Base-by-base conservation (phyloP, 352 stramenopile species). In the Pythium rishiriense region DNA sequence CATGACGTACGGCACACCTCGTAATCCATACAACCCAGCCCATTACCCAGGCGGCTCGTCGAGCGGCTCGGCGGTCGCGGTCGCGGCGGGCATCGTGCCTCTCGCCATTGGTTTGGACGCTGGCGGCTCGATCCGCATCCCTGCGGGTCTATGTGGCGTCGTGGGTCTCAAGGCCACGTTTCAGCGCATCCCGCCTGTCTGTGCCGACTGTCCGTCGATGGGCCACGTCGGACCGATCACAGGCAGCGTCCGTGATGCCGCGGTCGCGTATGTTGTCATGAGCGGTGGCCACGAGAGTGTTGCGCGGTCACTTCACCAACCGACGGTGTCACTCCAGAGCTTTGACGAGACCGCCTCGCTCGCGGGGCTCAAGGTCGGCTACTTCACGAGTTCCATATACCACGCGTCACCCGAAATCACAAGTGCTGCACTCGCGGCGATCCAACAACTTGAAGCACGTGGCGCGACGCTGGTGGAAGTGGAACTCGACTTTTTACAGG, bases 11-110 rank as follows among this genome's bases (percentile, higher is more conserved):
- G 86, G 86, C 37, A 89, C 78, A 1, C 72, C 83, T 14, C 82
- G 75, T 43, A 98, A 97, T 58, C 89, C 94, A 31, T 92, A 97
- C 68, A 89, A 96, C 64, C 70, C 74, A 0, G 72, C 82, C 37
- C 79, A 89, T 59, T 96, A 96, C 72, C 84, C 87, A 35, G 94
- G 92, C 61, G 94, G 94, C n/a, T 97, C 88, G 2, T 97, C 88
- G 3, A 95, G 86, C 66, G 94, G 92, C 17, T 96, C 84, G 14
- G 90, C 92, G 22, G 91, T 83, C 11, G 91, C 89, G 1, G 91
- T 98, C 15, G 66, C 91, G 2, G 81, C 87, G 11, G 94, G 92
- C 21, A 59, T 98, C n/a, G 84, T 97, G 29, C 91, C 90, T 3
- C 61, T 98, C 3, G 87, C 90, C 0, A 62, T 98, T 10, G 94